phyloP scores from a whole-genome alignment of 2,329 filamentous ascomycete genomes.

The Colletotrichum lupini region DNA sequence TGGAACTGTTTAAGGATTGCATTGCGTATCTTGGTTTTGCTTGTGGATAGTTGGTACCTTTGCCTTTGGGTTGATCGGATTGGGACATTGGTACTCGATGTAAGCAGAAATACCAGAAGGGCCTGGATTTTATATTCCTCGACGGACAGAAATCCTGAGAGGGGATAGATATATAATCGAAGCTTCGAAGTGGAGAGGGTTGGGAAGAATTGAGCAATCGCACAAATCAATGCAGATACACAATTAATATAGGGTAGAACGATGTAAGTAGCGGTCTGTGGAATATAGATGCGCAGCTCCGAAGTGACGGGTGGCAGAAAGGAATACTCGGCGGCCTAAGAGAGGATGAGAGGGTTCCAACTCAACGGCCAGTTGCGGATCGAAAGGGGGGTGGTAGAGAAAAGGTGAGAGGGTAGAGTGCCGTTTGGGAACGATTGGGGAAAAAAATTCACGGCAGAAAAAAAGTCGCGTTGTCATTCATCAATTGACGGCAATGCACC shows the following conservation, averaged over 20 bases:
- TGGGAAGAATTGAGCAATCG: slow-evolving; percentile 26
- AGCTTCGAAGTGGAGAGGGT: slow-evolving; percentile 12
- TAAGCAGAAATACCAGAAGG: not conserved
- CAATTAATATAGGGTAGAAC: slow-evolving; percentile 19
- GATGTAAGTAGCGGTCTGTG: slow-evolving; percentile 14
- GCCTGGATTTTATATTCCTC: not conserved
- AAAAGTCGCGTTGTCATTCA: slow-evolving; percentile 31
- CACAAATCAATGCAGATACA: slow-evolving; percentile 29
- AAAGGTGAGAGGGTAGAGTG: slow-evolving; percentile 5
- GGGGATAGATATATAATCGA: not conserved
- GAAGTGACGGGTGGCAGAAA: not conserved
- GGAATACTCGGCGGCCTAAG: slow-evolving; percentile 1
- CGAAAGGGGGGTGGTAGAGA: not conserved
- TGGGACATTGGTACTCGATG: slow-evolving; percentile 27
- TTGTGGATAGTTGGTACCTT: slow-evolving; percentile 15
- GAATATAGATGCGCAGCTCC: slow-evolving; percentile 10
- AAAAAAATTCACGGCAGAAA: slow-evolving; percentile 27
- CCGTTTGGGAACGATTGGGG: slow-evolving; percentile 5
- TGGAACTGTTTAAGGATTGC: not conserved
- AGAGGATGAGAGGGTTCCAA: not conserved
- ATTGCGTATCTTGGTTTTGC: not conserved
- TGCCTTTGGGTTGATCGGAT: slow-evolving; percentile 30
- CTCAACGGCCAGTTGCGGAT: slow-evolving; percentile 11
- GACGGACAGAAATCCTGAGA: not conserved
- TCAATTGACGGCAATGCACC: slow-evolving; percentile 35